These are phyloP conservation scores for Stromatinia cepivora DNA, from an alignment of 2,329 filamentous ascomycete genomes.

Conservation along the genomic window DNA sequence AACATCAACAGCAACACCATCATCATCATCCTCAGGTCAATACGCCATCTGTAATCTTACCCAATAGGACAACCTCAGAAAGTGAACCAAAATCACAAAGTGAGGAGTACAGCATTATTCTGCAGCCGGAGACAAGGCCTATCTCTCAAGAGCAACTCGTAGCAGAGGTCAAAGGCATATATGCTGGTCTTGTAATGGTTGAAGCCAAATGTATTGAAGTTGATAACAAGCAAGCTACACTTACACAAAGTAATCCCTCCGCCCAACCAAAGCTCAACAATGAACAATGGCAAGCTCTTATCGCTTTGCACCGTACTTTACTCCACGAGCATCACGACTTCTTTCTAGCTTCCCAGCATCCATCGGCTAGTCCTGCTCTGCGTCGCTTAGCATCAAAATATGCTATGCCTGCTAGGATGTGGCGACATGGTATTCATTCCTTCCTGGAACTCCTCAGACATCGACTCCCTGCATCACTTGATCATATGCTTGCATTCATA, in stretches of 20 bases:
- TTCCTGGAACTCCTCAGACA: slow-evolving; percentile 78
- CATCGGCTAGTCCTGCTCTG: slow-evolving; percentile 68
- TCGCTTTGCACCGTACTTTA: slow-evolving; percentile 76
- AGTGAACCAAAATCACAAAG: slow-evolving; percentile 56
- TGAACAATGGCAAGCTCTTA: slow-evolving; percentile 82
- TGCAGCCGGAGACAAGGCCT: slow-evolving; percentile 51
- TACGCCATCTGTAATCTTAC: not conserved
- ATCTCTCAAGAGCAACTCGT: slow-evolving; percentile 39
- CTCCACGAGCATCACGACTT: slow-evolving; percentile 84
- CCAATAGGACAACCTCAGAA: slow-evolving; percentile 3
- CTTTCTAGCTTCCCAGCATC: slow-evolving; percentile 85
- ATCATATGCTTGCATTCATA: slow-evolving; percentile 90
- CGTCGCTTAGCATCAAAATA: slow-evolving; percentile 74
- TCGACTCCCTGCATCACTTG: slow-evolving; percentile 71
- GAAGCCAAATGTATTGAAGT: slow-evolving; percentile 87
- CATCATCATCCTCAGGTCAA: slow-evolving; percentile 7
- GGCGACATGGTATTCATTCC: slow-evolving; percentile 85
- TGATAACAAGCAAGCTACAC: slow-evolving; percentile 60
- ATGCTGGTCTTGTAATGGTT: slow-evolving; percentile 80
- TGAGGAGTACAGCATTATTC: slow-evolving; percentile 48
- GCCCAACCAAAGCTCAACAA: slow-evolving; percentile 51
- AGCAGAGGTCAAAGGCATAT: slow-evolving; percentile 54
- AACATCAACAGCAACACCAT: slow-evolving; percentile 13
- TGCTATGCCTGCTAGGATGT: slow-evolving; percentile 90
- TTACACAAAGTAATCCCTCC: slow-evolving; percentile 50